Evolutionary conservation across 805 yeast genomes (phyloP).

Genomic region (Suhomyces canberraensis): DNA sequence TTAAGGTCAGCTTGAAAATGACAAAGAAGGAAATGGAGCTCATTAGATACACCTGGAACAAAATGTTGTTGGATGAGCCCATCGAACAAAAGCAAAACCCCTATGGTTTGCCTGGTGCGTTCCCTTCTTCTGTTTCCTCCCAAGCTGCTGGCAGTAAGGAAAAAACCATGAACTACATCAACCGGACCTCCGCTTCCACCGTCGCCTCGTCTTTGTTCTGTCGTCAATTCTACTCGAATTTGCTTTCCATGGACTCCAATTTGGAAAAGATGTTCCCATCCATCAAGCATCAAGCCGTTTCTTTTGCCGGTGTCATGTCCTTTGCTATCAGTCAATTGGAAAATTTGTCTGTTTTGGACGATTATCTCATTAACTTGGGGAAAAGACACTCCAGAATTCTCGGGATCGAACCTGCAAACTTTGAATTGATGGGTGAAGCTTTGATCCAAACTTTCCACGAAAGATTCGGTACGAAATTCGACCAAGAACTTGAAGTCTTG

Average conservation of each 20-base stretch:
- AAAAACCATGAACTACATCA: constrained; percentile 11
- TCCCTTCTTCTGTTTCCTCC: constrained; percentile 18
- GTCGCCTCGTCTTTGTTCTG: constrained; percentile 58
- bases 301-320: constrained; percentile 76
- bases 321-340: constrained; percentile 65
- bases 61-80: constrained; percentile 36
- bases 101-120: constrained; percentile 35
- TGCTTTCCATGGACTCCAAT: constrained; percentile 56
- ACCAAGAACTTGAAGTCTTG: constrained; percentile 59
- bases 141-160: constrained; percentile 8
- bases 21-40: constrained; percentile 40
- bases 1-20: constrained; percentile 17
- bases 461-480: constrained; percentile 52
- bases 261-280: constrained; percentile 69
- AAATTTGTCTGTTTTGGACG: constrained; percentile 53
- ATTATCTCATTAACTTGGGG: constrained; percentile 59
- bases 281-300: constrained; percentile 72
- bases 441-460: constrained; percentile 65
- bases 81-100: constrained; percentile 14
- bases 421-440: constrained; percentile 72
- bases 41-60: constrained; percentile 46
- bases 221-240: constrained; percentile 69
- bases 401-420: constrained; percentile 66
- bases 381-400: constrained; percentile 73
- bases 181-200: constrained; percentile 14